Conservation (phyloP, 495 filamentous ascomycete genomes). For the Penicillium verhagenii region DNA sequence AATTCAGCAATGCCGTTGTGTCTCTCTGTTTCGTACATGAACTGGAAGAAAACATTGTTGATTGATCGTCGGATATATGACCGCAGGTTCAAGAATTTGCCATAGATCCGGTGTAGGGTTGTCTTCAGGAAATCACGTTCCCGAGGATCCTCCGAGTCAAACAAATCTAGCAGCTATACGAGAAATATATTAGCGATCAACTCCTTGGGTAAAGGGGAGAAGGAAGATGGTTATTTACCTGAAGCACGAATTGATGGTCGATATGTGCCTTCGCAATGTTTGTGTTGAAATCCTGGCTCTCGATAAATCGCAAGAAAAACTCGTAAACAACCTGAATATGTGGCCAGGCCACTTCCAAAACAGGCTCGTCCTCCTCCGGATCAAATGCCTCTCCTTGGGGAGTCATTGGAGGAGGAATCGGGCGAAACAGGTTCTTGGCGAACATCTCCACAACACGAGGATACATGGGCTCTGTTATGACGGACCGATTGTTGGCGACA, state of each 20-base stretch:
- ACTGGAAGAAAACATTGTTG: slow-evolving; percentile 99
- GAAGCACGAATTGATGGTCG: slow-evolving; percentile 94
- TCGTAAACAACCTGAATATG: slow-evolving; percentile 99
- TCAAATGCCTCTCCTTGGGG: slow-evolving; percentile 98
- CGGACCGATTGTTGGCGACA: slow-evolving; percentile 95
- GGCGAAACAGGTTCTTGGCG: slow-evolving; percentile 95
- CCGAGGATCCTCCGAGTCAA: slow-evolving; percentile 96
- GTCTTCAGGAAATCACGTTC: slow-evolving; percentile 99
- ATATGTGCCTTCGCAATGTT: slow-evolving; percentile 99
- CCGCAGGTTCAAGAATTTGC: slow-evolving; percentile 96
- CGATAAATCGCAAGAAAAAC: slow-evolving; percentile 98
- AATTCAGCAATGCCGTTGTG: slow-evolving; percentile 98
- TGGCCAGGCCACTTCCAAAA: slow-evolving; percentile 97
- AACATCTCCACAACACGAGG: slow-evolving; percentile 99
- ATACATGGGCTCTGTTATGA: slow-evolving; percentile 99
- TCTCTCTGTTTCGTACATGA: slow-evolving; percentile 96
- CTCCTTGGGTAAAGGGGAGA: not conserved
- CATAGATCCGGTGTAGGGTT: slow-evolving; percentile 96
- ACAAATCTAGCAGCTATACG: slow-evolving; percentile 82
- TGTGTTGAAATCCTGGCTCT: slow-evolving; percentile 99
- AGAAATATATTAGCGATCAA: not conserved
- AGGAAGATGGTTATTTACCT: slow-evolving; percentile 47
- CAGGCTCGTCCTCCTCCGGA: slow-evolving; percentile 97
- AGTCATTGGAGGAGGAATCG: slow-evolving; percentile 94
- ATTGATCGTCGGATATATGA: slow-evolving; percentile 98